Percentiles rank a stretch among this genome's conserved stretches.
These are phyloP conservation scores for Saksenaea vasiformis DNA, from an alignment of 371 early-diverging fungal genomes.

Conservation along the genomic window DNA sequence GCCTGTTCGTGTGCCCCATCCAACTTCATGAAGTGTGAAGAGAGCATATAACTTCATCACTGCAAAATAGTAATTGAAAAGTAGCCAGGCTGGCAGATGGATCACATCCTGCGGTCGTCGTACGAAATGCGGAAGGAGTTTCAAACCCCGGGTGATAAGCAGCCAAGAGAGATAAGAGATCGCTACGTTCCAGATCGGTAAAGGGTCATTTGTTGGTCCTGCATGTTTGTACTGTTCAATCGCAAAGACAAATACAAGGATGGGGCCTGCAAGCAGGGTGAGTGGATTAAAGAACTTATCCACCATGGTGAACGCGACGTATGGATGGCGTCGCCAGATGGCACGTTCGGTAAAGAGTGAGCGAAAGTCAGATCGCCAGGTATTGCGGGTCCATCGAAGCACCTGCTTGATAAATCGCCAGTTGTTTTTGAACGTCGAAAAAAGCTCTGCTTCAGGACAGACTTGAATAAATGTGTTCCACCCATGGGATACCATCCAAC, in stretches of 20 bases:
- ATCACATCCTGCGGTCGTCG: slow-evolving; percentile 64
- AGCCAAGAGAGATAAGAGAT: slow-evolving; percentile 62
- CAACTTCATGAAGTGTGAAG: slow-evolving; percentile 65
- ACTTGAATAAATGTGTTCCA: slow-evolving; percentile 76
- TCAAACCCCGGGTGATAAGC: slow-evolving; percentile 59
- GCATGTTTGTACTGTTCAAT: background rate
- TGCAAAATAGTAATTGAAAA: slow-evolving; percentile 68
- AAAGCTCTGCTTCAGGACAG: slow-evolving; percentile 72
- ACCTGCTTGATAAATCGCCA: slow-evolving; percentile 77
- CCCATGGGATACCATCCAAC: slow-evolving; percentile 75
- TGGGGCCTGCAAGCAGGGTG: slow-evolving; percentile 70
- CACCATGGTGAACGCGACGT: slow-evolving; percentile 75
- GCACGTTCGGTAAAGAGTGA: slow-evolving; percentile 65
- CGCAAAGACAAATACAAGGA: slow-evolving; percentile 47
- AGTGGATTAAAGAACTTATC: slow-evolving; percentile 79
- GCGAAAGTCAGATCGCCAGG: slow-evolving; percentile 75
- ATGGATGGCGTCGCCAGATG: slow-evolving; percentile 74
- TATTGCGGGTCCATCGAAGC: slow-evolving; percentile 76
- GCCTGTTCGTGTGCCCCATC: slow-evolving; percentile 69
- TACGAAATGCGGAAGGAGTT: slow-evolving; percentile 62
- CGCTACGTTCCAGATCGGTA: slow-evolving; percentile 55
- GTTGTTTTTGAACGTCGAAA: slow-evolving; percentile 78
- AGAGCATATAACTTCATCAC: slow-evolving; percentile 66
- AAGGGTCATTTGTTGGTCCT: slow-evolving; percentile 13
- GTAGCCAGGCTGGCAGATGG: slow-evolving; percentile 61